Base-by-base conservation (phyloP, 192 early-diverging fungal species). In the Coemansia reversa region DNA sequence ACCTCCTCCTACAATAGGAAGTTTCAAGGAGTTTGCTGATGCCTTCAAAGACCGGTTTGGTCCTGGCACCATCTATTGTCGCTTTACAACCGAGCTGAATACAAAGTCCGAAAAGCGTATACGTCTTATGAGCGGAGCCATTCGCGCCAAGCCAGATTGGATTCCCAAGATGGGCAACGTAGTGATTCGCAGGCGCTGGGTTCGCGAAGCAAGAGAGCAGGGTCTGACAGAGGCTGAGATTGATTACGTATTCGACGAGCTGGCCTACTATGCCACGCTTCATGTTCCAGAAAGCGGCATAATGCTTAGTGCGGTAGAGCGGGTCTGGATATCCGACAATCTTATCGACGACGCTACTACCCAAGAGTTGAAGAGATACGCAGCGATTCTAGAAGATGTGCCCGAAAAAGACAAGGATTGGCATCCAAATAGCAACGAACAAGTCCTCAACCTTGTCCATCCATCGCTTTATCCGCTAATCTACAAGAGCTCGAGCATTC, bases 381-480 rank as follows among this genome's bases (percentile, higher is more conserved):
- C 56, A 1, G 64, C 72, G 2, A 66, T 72, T 18, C 70, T 86
- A 16, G 75, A 79, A 39, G 57, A 72, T n/a, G 67, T 70, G 12
- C 72, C 73, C 0, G 67, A 65, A 1, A 62, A 59, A 22, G 32
- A 51, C 18, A 67, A 62, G 55, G 79, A 83, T 63, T 86, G 78
- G 67, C 81, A 83, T 55, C 75, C 76, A 3, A 67, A 76, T 9
- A 74, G 66, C 53, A 63, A 81, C 61, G 60, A 84, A 32, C 77
- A 81, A 60, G 83, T 86, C 16, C 72, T 84, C 8, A 76, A 84
- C 42, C 75, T 86, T 6, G 75, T 86, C 6, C 75, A 86, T 48
- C 85, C 81, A 9, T 84, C 83, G 55, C 74, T 86, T 12, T 84
- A 64, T 63, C 80, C 80, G 55, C 65, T 86, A 3, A 55, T 81